Base-by-base conservation (phyloP, 306 rosid genomes). In the Prinsepia uniflora region DNA sequence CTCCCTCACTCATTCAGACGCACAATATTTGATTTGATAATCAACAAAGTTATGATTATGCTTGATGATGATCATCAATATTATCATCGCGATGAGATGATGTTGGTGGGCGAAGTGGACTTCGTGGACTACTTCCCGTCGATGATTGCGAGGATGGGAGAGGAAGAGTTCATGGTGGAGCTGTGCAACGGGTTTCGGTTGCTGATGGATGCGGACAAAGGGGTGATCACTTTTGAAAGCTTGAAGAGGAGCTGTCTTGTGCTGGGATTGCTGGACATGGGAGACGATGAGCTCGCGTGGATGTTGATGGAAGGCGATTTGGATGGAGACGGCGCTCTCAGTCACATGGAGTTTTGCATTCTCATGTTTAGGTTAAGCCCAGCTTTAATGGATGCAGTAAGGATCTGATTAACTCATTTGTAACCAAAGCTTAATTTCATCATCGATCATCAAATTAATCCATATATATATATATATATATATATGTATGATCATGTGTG, bases 351-450 rank as follows among this genome's bases (percentile, higher is more conserved):
- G 76, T 89, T 86, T 59, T 89, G 88, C 76, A 81, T 81, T 72
- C 91, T 89, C 84, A 89, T 89, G 96, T 88, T 88, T 68, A 81
- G 91, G 86, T 73, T 88, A 75, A 88, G 91, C 71, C 95, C 91
- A 0, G 81, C 84, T 17, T 74, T 85, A 55, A 79, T 84, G 85
- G 67, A 70, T 24, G 36, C 36, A 2, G n/a, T n/a, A n/a, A 2
- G 63, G 22, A 13, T 11, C 74, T 2, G 42, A 22, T 53, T 24
- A 55, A 34, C 41, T 56, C 30, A n/a, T 43, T 30, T 30, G 64
- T 42, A 55, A 5, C 24, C 64, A 55, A 6, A 12, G 55, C 18
- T 20, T n/a, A 30, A 30, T 30, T 30, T 40, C 48, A 68, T 68
- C 72, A 20, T 19, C 63, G 61, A 39, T 42, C 52, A 69, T 17